Base-by-base conservation (phyloP, 1,284 basidiomycete species). In the Waitea zeae region DNA sequence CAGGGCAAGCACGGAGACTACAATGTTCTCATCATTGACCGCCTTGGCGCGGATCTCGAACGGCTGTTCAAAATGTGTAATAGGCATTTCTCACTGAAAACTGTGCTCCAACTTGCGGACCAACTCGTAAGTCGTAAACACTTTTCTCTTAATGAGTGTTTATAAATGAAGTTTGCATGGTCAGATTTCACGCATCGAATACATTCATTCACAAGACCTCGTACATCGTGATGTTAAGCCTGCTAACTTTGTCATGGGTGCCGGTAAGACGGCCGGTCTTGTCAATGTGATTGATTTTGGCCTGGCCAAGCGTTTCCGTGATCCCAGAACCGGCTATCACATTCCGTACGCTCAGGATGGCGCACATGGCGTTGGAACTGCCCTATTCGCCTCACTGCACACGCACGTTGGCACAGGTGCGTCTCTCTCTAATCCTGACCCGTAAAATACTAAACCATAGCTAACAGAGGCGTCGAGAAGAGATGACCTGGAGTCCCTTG, bases 251-350 rank as follows among this genome's bases (percentile, higher is more conserved):
- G 75, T 96, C 36, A 79, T 82, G 65, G 73, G 76, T 40, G 14
- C 14, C 7, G 29, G 29, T 7, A 59, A 65, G 34, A 59, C 63
- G 5, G 47, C 64, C 0, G 62, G 66, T 44, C 56, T 74, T 34
- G 72, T 95, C 51, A 92, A 87, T 53, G 71, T 97, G 44, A 96
- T 97, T 51, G 93, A 97, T 61, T 97, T 97, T 56, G 92, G 92
- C 38, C 76, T 97, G 30, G 89, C 92, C 5, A 95, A 95, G 58
- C 92, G 90, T 55, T 96, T 83, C 59, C 74, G 89, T 32, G 88
- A 96, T 56, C 60, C 81, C 6, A 74, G 76, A 46, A 90, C 88
- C 1, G 76, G 80, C 44, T 64, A 74, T 33, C 92, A 96, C 57
- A 84, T 96, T 42, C 82, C 87, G 3, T 95, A 90, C 64, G 70